Evolutionary conservation across 2,329 filamentous ascomycete genomes (phyloP).

Genomic region (Xylaria sp.): DNA sequence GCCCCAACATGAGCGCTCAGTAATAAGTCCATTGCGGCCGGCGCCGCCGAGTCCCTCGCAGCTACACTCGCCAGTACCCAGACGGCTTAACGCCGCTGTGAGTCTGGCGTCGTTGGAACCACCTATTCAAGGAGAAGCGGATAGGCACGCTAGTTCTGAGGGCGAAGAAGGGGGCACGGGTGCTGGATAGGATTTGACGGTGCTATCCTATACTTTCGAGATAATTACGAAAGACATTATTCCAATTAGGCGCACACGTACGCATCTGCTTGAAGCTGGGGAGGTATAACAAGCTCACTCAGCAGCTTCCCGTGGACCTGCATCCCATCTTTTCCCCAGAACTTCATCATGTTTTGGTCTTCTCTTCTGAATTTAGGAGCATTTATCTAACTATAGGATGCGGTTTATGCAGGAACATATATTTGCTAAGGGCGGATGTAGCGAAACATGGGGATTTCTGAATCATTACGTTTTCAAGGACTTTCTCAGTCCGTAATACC

Average conservation of each 20-base stretch:
- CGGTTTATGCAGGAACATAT: neutral
- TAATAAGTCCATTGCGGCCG: constrained; percentile 24
- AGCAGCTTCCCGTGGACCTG: neutral
- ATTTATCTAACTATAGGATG: neutral
- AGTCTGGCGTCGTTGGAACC: constrained; percentile 10
- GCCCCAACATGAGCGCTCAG: constrained; percentile 13
- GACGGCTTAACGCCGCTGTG: constrained; percentile 13
- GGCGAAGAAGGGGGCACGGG: neutral
- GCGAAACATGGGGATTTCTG: neutral
- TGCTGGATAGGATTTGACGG: neutral
- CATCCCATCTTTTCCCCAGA: neutral
- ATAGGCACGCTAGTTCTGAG: neutral
- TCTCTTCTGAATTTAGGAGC: neutral
- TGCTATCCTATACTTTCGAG: neutral
- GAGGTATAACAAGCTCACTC: too few species aligned
- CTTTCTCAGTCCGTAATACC: neutral
- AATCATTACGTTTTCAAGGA: neutral
- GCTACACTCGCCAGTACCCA: constrained; percentile 31
- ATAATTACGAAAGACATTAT: too few species aligned
- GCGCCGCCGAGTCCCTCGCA: constrained; percentile 26
- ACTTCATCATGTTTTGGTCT: neutral
- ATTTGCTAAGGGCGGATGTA: neutral
- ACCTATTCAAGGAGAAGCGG: neutral
- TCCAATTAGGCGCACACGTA: neutral
- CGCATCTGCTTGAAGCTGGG: neutral